Evolutionary conservation across 345 rosid species (phyloP).

Genomic region (Rhodomyrtus tomentosa): DNA sequence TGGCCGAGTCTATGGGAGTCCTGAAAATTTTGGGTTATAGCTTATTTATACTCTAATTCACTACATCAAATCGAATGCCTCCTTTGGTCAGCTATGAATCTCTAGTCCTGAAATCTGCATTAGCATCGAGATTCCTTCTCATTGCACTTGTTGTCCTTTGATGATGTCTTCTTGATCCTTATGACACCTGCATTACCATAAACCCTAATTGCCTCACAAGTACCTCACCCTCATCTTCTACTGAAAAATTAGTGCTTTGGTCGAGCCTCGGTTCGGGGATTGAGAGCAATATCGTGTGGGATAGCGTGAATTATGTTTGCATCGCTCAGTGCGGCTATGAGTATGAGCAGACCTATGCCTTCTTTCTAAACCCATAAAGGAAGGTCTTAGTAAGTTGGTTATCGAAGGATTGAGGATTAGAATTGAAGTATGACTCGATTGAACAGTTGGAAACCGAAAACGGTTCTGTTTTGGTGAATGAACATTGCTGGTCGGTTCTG

Average conservation of each 20-base stretch:
- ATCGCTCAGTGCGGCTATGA: slow-evolving; percentile 87
- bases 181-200: slow-evolving; percentile 74
- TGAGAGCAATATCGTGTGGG: slow-evolving; percentile 70
- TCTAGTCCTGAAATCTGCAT: slow-evolving; percentile 42
- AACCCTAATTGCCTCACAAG: slow-evolving; percentile 41
- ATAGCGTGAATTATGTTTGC: slow-evolving; percentile 66
- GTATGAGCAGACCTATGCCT: slow-evolving; percentile 88
- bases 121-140: slow-evolving; percentile 46
- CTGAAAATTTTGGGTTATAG: neutral
- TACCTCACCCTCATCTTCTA: slow-evolving; percentile 1
- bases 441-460: no score
- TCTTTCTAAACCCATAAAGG: no score
- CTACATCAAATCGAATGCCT: neutral
- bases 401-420: no score
- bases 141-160: slow-evolving; percentile 44
- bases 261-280: slow-evolving; percentile 31
- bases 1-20: neutral
- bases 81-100: slow-evolving; percentile 8
- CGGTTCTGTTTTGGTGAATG: no score
- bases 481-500: no score
- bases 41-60: neutral
- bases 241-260: slow-evolving; percentile 2
- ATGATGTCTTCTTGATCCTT: slow-evolving; percentile 55
- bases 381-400: no score
- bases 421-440: no score